Percentiles rank a stretch among this genome's conserved stretches.
Conservation (phyloP, 2,329 filamentous ascomycete species). For the Fusarium sp. region DNA sequence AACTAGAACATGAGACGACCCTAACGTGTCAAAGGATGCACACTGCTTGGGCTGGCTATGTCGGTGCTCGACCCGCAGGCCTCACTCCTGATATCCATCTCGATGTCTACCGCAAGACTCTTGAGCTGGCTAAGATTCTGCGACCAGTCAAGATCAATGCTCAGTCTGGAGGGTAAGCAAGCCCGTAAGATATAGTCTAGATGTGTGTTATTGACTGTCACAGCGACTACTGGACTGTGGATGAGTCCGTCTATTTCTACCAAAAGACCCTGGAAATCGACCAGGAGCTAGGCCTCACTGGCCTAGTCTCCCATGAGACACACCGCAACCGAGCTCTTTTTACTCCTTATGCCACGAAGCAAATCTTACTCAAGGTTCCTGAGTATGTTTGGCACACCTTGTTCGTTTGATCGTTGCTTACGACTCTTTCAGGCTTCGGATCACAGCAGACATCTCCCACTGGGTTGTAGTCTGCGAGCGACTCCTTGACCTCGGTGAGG, state of each 20-base stretch:
- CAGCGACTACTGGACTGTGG: not conserved
- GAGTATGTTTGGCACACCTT: not conserved
- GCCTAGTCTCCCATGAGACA: not conserved
- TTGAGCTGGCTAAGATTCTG: not conserved
- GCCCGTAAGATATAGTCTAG: not conserved
- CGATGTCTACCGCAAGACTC: not conserved
- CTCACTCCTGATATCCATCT: not conserved
- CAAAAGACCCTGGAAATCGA: not conserved
- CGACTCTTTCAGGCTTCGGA: not conserved
- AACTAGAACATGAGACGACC: too few species aligned
- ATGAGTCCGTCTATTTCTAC: not conserved
- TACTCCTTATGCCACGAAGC: not conserved
- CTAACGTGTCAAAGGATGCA: not conserved
- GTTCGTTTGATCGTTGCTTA: accelerated
- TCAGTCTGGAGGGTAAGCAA: not conserved
- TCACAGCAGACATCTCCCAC: not conserved
- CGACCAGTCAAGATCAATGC: not conserved
- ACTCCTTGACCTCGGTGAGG: not conserved
- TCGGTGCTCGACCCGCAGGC: not conserved
- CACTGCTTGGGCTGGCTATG: not conserved
- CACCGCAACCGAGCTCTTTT: not conserved
- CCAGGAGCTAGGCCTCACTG: not conserved
- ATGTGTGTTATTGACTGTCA: not conserved
- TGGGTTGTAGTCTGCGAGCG: not conserved
- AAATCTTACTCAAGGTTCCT: not conserved